These are phyloP conservation scores for Boletus fagicola DNA, from an alignment of 768 basidiomycete genomes.

Conservation along the genomic window DNA sequence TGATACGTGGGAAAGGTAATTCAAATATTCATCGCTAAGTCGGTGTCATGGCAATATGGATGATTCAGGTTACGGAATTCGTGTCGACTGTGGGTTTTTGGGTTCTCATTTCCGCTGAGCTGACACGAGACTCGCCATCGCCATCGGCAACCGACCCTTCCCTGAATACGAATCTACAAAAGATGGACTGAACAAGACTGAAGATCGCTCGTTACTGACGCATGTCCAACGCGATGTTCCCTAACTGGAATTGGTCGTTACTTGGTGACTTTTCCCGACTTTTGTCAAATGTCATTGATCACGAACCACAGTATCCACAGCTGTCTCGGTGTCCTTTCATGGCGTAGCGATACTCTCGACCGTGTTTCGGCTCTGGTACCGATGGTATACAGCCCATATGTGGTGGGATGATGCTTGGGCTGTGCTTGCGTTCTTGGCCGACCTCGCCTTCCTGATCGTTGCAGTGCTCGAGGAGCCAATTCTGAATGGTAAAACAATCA, in stretches of 20 bases:
- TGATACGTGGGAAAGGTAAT: no score
- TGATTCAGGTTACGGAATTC: no score
- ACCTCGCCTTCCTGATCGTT: slow-evolving; percentile 10
- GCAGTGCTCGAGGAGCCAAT: slow-evolving; percentile 10
- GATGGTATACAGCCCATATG: slow-evolving; percentile 15
- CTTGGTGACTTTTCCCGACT: slow-evolving; percentile 11
- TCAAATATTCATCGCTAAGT: no score
- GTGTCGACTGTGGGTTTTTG: background rate
- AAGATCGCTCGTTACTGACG: background rate
- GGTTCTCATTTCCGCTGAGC: background rate
- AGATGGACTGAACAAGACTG: background rate
- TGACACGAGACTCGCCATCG: background rate
- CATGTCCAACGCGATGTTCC: slow-evolving; percentile 12
- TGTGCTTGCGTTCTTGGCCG: slow-evolving; percentile 13
- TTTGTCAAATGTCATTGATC: background rate
- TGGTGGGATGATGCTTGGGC: slow-evolving; percentile 24
- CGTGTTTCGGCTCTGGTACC: slow-evolving; percentile 24
- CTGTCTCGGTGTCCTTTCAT: slow-evolving; percentile 18
- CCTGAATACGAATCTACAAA: slow-evolving; percentile 4
- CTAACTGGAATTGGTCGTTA: slow-evolving; percentile 9
- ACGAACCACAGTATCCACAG: slow-evolving; percentile 7
- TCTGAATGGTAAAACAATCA: slow-evolving; percentile 1
- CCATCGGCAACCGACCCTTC: background rate
- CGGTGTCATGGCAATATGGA: background rate
- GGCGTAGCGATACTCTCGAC: slow-evolving; percentile 21